These are phyloP conservation scores for Saccharum hybrid DNA, from an alignment of 202 grass and related monocot species.

Conservation along the genomic window DNA sequence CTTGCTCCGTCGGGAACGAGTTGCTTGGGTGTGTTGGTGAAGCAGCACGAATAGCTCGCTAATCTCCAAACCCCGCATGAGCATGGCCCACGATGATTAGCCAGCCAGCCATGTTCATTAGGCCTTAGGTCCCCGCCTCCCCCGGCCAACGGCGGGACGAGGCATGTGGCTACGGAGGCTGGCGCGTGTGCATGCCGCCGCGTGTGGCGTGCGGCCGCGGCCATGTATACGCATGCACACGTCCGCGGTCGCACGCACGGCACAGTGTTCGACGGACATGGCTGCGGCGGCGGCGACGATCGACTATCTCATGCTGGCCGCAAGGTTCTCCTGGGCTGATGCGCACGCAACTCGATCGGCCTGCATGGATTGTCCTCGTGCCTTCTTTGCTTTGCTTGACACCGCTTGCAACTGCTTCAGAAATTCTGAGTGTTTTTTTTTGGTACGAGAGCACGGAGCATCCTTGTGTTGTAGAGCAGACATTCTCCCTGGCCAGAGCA, in stretches of 20 bases:
- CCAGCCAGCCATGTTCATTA: background rate
- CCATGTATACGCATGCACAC: conserved; percentile 15
- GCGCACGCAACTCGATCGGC: conserved; percentile 34
- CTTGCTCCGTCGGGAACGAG: conserved; percentile 41
- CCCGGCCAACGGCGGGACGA: background rate
- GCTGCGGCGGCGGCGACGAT: background rate
- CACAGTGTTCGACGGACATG: background rate
- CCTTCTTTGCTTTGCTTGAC: background rate
- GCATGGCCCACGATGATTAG: background rate
- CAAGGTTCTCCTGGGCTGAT: background rate
- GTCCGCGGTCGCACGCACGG: conserved; percentile 12
- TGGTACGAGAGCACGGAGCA: too few relatives aligned
- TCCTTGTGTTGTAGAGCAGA: background rate
- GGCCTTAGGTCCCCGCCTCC: background rate
- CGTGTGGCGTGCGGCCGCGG: conserved; percentile 37
- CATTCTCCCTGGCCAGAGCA: background rate
- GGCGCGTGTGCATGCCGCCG: background rate
- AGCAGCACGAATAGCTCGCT: conserved; percentile 26
- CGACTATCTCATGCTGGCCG: background rate
- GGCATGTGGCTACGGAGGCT: conserved; percentile 43
- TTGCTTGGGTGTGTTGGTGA: conserved; percentile 63
- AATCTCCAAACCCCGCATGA: background rate
- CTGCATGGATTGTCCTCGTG: background rate
- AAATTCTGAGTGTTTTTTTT: background rate
- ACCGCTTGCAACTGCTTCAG: background rate